Evolutionary conservation across 2,329 filamentous ascomycete species (phyloP).

Genomic region (Cladosporium sp.): DNA sequence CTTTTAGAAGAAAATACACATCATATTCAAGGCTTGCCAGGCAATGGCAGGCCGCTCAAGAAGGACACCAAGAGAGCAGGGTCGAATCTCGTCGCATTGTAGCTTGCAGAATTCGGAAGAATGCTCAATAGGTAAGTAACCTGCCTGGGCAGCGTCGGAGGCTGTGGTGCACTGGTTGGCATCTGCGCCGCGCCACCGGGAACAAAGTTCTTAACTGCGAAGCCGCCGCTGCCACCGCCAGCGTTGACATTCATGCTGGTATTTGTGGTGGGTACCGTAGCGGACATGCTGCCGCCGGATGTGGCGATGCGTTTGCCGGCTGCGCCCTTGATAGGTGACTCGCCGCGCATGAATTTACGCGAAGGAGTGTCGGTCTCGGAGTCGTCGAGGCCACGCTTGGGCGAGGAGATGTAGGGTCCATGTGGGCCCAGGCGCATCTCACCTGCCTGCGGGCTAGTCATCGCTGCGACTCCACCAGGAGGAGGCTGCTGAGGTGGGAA

Average conservation of each 20-base stretch:
- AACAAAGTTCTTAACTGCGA: constrained; percentile 31
- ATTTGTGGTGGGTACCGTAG: constrained; percentile 23
- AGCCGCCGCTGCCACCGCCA: constrained; percentile 20
- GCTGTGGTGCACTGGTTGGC: constrained; percentile 28
- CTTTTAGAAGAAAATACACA: neutral
- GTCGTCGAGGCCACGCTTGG: constrained; percentile 53
- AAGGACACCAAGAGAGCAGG: constrained; percentile 68
- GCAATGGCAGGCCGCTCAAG: constrained; percentile 55
- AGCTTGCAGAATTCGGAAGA: constrained; percentile 68
- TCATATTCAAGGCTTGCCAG: neutral
- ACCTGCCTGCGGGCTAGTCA: constrained; percentile 12
- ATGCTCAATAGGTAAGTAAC: constrained; percentile 47
- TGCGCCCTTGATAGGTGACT: constrained; percentile 86
- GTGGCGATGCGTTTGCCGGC: constrained; percentile 67
- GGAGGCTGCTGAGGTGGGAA: constrained; percentile 9
- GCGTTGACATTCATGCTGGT: constrained; percentile 1
- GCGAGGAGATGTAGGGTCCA: constrained; percentile 37
- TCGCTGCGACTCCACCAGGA: constrained; percentile 1
- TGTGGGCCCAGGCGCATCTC: constrained; percentile 30
- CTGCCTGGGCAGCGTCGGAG: constrained; percentile 68
- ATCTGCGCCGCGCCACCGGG: constrained; percentile 14
- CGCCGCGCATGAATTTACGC: constrained; percentile 82
- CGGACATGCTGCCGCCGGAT: constrained; percentile 12
- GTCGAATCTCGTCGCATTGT: constrained; percentile 67
- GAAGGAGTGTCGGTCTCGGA: constrained; percentile 67